These are phyloP conservation scores for Blastocystis sp. DNA, from an alignment of 352 stramenopile genomes.

Conservation along the genomic window DNA sequence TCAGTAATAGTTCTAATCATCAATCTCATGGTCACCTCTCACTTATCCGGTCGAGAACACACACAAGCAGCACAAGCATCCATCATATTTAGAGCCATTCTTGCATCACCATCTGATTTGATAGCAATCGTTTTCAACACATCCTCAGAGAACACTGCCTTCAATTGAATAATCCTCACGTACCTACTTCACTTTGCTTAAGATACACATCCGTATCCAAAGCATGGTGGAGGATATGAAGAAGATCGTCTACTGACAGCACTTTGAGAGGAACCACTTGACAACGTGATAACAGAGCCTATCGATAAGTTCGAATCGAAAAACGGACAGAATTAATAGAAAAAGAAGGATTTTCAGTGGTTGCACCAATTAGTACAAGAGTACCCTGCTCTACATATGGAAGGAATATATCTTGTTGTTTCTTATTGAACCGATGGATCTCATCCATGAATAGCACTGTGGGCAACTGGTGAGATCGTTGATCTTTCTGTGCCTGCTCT, in stretches of 20 bases:
- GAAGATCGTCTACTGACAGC: conserved; percentile 71
- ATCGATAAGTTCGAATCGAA: background rate
- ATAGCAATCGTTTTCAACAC: conserved; percentile 72
- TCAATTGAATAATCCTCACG: background rate
- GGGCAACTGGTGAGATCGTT: conserved; percentile 69
- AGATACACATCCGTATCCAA: conserved; percentile 62
- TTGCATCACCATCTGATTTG: conserved; percentile 74
- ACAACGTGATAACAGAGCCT: conserved; percentile 57
- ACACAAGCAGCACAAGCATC: conserved; percentile 68
- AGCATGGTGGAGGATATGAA: conserved; percentile 71
- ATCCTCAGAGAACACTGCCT: conserved; percentile 67
- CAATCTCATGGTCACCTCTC: conserved; percentile 61
- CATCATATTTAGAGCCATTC: conserved; percentile 75
- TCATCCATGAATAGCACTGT: conserved; percentile 80
- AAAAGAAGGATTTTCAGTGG: conserved; percentile 79
- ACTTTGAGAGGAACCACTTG: conserved; percentile 71
- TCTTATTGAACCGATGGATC: conserved; percentile 80
- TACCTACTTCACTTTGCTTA: background rate
- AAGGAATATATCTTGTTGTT: conserved; percentile 79
- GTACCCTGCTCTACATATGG: conserved; percentile 74
- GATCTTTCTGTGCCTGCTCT: conserved; percentile 72
- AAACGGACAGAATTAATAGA: conserved; percentile 70
- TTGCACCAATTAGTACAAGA: conserved; percentile 78
- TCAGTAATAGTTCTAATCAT: conserved; percentile 68
- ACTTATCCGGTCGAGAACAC: conserved; percentile 68